phyloP scores from a whole-genome alignment of 768 basidiomycete species.

The Boletus huronensis region DNA sequence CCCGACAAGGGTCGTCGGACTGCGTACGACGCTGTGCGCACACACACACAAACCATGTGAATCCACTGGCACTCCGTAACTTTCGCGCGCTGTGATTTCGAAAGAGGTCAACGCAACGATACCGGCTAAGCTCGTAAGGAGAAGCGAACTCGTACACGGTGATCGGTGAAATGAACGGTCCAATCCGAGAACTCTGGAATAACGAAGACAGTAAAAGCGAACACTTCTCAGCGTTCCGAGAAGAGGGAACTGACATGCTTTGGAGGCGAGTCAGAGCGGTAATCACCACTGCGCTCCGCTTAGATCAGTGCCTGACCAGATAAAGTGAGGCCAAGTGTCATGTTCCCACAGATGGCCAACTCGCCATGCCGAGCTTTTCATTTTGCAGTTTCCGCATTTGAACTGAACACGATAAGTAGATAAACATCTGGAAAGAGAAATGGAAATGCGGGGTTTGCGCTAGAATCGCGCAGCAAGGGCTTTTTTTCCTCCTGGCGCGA shows the following conservation, averaged over 20 bases:
- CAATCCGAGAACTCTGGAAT: conserved; percentile 24
- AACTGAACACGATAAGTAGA: conserved; percentile 17
- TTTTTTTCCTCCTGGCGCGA: neutral
- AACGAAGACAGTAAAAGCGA: conserved; percentile 17
- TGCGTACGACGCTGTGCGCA: neutral
- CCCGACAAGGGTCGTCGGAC: neutral
- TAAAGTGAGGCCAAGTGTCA: conserved; percentile 22
- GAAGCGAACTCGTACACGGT: conserved; percentile 14
- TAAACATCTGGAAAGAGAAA: conserved; percentile 11
- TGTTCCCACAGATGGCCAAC: conserved; percentile 17
- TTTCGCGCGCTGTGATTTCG: conserved; percentile 4
- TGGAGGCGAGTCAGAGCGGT: conserved; percentile 24
- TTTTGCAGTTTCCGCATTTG: conserved; percentile 18
- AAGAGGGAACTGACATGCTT: conserved; percentile 24
- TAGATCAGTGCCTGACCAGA: conserved; percentile 29
- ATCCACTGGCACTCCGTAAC: neutral
- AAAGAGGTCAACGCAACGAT: conserved; percentile 11
- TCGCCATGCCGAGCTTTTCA: conserved; percentile 23
- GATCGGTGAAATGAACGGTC: conserved; percentile 25
- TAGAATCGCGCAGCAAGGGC: neutral
- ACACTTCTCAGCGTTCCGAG: conserved; percentile 9
- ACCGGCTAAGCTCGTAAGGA: conserved; percentile 17
- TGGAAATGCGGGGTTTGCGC: conserved; percentile 3
- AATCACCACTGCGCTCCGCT: conserved; percentile 22
- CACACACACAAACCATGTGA: conserved; percentile 5